Percentiles rank a stretch among this genome's conserved stretches.
Conservation (phyloP, 2,329 filamentous ascomycete genomes). For the Aureobasidium zeae region DNA sequence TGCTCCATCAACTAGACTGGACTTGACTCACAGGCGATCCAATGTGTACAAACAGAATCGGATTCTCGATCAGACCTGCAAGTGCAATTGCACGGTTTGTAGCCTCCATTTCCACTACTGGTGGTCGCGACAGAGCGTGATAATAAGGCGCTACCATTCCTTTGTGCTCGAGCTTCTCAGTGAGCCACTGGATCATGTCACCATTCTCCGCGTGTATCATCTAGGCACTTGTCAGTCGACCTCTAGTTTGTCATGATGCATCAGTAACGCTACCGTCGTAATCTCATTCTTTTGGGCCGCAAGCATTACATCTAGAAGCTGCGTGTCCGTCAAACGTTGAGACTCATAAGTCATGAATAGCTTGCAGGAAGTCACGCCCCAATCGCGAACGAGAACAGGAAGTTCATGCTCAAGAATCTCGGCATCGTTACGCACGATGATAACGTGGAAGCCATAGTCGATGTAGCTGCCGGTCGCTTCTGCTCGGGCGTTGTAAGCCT, state of each 20-base stretch:
- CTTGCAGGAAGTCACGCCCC: slow-evolving; percentile 22
- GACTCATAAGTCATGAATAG: slow-evolving; percentile 38
- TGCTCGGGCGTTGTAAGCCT: slow-evolving; percentile 40
- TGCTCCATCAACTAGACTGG: background rate
- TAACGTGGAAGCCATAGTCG: slow-evolving; percentile 50
- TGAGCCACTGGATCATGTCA: slow-evolving; percentile 47
- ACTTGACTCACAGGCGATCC: slow-evolving; percentile 32
- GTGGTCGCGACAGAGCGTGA: slow-evolving; percentile 42
- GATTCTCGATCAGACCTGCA: slow-evolving; percentile 42
- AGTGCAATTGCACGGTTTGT: slow-evolving; percentile 46
- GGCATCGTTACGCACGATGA: slow-evolving; percentile 23
- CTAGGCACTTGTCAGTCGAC: background rate
- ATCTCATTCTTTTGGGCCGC: slow-evolving; percentile 37
- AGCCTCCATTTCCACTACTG: slow-evolving; percentile 44
- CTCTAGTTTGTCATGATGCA: background rate
- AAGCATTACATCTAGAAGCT: slow-evolving; percentile 32
- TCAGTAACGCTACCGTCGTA: slow-evolving; percentile 30
- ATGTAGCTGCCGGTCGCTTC: slow-evolving; percentile 41
- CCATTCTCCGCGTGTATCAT: slow-evolving; percentile 50
- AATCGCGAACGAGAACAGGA: slow-evolving; percentile 15
- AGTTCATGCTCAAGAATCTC: background rate
- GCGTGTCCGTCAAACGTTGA: slow-evolving; percentile 31
- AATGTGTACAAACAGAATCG: slow-evolving; percentile 47
- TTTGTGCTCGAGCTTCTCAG: slow-evolving; percentile 42
- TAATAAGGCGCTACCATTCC: slow-evolving; percentile 43